phyloP scores from a whole-genome alignment of 345 rosid genomes.

The Euphorbia peplus region DNA sequence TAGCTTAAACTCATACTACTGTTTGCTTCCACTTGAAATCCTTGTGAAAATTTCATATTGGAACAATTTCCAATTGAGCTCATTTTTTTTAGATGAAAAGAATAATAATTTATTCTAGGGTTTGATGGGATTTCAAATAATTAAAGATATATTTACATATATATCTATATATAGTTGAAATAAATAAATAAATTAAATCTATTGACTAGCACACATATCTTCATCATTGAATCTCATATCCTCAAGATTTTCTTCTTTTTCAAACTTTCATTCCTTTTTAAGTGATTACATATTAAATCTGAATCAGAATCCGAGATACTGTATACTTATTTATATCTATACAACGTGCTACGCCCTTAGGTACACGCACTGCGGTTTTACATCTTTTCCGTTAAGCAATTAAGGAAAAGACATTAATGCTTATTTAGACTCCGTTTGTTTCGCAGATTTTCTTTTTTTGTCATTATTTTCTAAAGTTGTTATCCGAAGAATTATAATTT shows the following conservation, averaged over 20 bases:
- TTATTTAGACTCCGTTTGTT: no score
- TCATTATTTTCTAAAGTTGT: no score
- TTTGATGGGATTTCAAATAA: not conserved
- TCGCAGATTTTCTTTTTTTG: no score
- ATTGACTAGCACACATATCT: not conserved
- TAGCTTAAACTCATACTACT: not conserved
- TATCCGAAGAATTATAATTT: no score
- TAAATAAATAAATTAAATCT: no score
- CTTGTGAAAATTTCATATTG: not conserved
- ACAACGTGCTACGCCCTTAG: no score
- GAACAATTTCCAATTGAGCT: not conserved
- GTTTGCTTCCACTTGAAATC: not conserved
- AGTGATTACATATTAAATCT: not conserved
- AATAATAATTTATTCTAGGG: not conserved
- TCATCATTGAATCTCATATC: not conserved
- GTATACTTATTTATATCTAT: no score
- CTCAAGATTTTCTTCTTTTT: not conserved
- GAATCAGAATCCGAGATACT: no score
- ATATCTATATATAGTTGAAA: not conserved
- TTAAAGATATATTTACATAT: not conserved
- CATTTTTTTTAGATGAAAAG: not conserved
- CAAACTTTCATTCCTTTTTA: slow-evolving; percentile 7
- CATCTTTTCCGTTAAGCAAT: no score
- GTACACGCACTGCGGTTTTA: no score
- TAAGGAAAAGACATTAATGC: no score